Conservation (phyloP, 257 asterid species). For the Rubia yunnanensis region DNA sequence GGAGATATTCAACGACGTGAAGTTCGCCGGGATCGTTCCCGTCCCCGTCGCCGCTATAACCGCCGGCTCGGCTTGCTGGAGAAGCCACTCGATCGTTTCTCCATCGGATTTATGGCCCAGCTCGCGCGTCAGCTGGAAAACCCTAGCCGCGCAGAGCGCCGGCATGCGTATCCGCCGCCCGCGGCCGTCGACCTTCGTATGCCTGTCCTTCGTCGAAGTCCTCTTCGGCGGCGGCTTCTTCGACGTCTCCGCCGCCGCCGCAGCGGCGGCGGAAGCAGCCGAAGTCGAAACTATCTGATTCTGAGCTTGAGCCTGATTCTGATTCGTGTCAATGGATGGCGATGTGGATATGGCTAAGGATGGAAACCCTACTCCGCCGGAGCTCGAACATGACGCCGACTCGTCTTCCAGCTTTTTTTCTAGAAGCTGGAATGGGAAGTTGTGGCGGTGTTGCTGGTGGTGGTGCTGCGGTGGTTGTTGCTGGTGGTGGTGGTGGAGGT, state of each 20-base stretch:
- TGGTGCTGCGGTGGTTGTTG: conserved; percentile 29
- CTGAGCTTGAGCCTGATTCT: conserved; percentile 20
- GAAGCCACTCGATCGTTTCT: conserved; percentile 84
- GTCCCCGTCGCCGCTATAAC: conserved; percentile 96
- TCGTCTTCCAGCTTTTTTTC: conserved; percentile 59
- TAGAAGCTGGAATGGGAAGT: conserved; percentile 79
- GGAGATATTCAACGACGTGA: conserved; percentile 77
- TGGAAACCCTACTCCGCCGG: conserved; percentile 20
- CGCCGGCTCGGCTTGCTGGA: conserved; percentile 93
- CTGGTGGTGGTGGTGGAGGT: conserved; percentile 36
- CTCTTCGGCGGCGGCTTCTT: conserved; percentile 71
- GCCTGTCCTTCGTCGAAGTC: conserved; percentile 83
- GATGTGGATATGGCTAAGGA: conserved; percentile 27
- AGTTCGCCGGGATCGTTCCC: conserved; percentile 93
- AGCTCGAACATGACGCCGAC: conserved; percentile 25
- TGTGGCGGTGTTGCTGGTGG: conserved; percentile 39
- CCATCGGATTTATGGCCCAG: conserved; percentile 96
- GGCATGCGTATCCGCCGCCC: conserved; percentile 98
- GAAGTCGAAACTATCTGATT: conserved; percentile 18
- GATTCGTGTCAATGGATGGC: conserved; percentile 6
- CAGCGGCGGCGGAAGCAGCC: background rate
- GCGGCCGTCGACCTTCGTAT: conserved; percentile 87
- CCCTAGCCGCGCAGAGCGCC: conserved; percentile 93
- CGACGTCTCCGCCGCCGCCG: conserved; percentile 29
- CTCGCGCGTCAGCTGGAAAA: conserved; percentile 87